Evolutionary conservation across 176 grass and related monocot genomes (phyloP).

Genomic region (Stipa capillata): DNA sequence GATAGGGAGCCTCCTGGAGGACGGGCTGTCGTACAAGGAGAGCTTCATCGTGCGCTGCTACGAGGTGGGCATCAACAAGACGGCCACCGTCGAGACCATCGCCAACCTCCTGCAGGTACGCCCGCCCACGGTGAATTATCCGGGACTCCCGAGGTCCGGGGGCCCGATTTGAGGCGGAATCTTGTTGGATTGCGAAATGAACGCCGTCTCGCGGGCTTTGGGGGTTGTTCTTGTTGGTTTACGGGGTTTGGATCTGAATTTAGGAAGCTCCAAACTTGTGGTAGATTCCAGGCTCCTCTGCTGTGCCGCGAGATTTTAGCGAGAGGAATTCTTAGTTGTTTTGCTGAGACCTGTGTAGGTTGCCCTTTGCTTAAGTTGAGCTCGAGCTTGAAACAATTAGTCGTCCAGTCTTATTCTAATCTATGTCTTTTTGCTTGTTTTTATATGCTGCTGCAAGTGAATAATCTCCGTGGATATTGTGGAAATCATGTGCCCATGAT

Average conservation of each 20-base stretch:
- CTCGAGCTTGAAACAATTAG: not conserved
- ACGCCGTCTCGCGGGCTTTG: not conserved
- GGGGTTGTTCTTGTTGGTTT: too few species aligned
- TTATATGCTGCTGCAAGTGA: slow-evolving; percentile 1
- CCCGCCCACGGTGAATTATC: not conserved
- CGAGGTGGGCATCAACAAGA: slow-evolving; percentile 97
- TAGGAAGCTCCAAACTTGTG: not conserved
- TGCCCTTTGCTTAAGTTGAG: not conserved
- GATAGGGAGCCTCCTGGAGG: slow-evolving; percentile 74
- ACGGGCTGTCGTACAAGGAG: slow-evolving; percentile 91
- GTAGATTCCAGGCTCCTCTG: not conserved
- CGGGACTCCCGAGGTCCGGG: too few species aligned
- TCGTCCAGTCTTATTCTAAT: not conserved
- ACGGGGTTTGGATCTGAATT: slow-evolving; percentile 17
- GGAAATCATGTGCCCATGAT: too few species aligned
- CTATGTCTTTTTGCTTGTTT: not conserved
- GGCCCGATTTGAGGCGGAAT: not conserved
- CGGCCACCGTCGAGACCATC: slow-evolving; percentile 92
- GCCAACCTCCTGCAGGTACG: slow-evolving; percentile 89
- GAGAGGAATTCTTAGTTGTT: not conserved
- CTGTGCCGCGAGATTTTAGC: not conserved
- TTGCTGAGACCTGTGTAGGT: not conserved
- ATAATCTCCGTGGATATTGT: too few species aligned
- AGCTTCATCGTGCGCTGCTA: slow-evolving; percentile 80
- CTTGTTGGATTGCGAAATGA: slow-evolving; percentile 1